Percentiles rank a stretch among this genome's conserved stretches.
Conservation (phyloP, 2,329 filamentous ascomycete species). For the Xylariaceae sp. region DNA sequence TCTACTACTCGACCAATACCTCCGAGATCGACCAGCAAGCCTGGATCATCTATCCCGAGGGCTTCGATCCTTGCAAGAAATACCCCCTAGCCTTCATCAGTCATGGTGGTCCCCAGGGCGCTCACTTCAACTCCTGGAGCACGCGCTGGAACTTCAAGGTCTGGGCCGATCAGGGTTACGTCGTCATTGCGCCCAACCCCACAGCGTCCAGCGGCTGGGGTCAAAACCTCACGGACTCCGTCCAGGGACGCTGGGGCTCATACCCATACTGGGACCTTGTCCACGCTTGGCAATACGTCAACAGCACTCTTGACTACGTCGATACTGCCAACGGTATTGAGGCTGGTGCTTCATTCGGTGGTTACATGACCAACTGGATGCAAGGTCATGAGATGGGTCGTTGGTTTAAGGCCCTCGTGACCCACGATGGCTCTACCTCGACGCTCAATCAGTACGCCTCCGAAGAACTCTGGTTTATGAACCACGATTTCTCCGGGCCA, state of each 20-base stretch:
- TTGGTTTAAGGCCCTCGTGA: slow-evolving; percentile 56
- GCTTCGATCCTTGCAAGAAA: slow-evolving; percentile 38
- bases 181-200: slow-evolving; percentile 54
- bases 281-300: slow-evolving; percentile 52
- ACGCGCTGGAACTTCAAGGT: slow-evolving; percentile 54
- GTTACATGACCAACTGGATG: slow-evolving; percentile 58
- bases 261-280: slow-evolving; percentile 54
- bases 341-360: slow-evolving; percentile 52
- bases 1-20: slow-evolving; percentile 35
- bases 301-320: slow-evolving; percentile 48
- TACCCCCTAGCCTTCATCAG: slow-evolving; percentile 54
- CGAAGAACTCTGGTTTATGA: slow-evolving; percentile 38
- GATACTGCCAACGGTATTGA: slow-evolving; percentile 50
- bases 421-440: slow-evolving; percentile 47
- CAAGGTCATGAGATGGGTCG: slow-evolving; percentile 52
- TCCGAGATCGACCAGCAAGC: slow-evolving; percentile 32
- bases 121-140: slow-evolving; percentile 51
- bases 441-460: slow-evolving; percentile 34
- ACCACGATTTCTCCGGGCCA: slow-evolving; percentile 48
- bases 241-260: slow-evolving; percentile 49
- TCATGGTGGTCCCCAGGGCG: slow-evolving; percentile 53
- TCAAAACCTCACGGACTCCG: slow-evolving; percentile 51
- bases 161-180: slow-evolving; percentile 56
- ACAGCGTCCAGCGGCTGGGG: slow-evolving; percentile 54
- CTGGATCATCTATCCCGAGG: slow-evolving; percentile 34